Conservation (phyloP, 2,329 filamentous ascomycete genomes). For the Purpureocillium takamizusanense region DNA sequence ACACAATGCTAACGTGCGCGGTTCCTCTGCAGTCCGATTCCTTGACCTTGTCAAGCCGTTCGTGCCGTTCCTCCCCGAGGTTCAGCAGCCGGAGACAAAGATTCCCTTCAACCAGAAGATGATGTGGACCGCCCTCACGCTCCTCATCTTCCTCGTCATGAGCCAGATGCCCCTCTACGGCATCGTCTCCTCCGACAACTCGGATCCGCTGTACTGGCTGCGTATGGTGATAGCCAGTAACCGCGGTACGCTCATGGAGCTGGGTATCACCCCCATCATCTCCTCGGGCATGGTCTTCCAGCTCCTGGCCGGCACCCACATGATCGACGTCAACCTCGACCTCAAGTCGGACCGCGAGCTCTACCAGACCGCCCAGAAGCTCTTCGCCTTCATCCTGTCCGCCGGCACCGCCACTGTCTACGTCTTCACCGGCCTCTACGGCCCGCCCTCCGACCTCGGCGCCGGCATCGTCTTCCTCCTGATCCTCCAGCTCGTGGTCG, state of each 20-base stretch:
- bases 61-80: conserved; percentile 98
- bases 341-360: conserved; percentile 99
- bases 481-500: conserved; percentile 94
- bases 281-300: conserved; percentile 99
- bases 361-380: conserved; percentile 99
- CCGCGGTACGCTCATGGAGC: conserved; percentile 88
- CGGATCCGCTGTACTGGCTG: conserved; percentile 98
- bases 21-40: conserved; percentile 68
- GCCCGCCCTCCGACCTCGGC: conserved; percentile 90
- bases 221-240: conserved; percentile 99
- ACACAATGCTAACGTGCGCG: conserved; percentile 16
- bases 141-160: conserved; percentile 99
- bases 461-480: conserved; percentile 97
- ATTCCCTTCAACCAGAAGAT: conserved; percentile 97
- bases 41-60: conserved; percentile 99
- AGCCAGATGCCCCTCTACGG: conserved; percentile 99
- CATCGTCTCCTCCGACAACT: conserved; percentile 97
- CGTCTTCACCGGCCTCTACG: conserved; percentile 96
- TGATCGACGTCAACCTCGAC: conserved; percentile 99
- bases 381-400: conserved; percentile 94
- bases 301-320: conserved; percentile 96
- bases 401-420: conserved; percentile 97
- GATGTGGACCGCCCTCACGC: conserved; percentile 90
- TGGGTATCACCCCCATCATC: conserved; percentile 98
- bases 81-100: conserved; percentile 96